phyloP scores from a whole-genome alignment of 2,329 filamentous ascomycete species.

The Fonsecaea monophora region DNA sequence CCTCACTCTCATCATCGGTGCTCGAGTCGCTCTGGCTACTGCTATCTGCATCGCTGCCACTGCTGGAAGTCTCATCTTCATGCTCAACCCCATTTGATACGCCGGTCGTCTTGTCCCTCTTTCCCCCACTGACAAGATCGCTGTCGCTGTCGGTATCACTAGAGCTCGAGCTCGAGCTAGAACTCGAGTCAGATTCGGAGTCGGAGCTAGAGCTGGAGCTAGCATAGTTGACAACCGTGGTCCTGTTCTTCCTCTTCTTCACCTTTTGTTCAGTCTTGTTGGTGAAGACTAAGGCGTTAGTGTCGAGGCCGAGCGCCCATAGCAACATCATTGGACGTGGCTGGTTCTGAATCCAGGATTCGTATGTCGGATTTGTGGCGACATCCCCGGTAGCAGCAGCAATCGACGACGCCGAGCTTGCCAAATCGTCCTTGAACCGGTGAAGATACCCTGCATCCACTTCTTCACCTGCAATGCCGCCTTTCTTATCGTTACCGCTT shows the following conservation, averaged over 20 bases:
- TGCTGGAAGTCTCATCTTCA: slow-evolving; percentile 80
- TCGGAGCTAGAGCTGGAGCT: slow-evolving; percentile 45
- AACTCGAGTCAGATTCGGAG: slow-evolving; percentile 39
- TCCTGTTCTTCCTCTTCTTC: slow-evolving; percentile 54
- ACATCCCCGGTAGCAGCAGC: slow-evolving; percentile 51
- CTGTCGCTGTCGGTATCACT: slow-evolving; percentile 40
- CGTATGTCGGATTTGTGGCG: slow-evolving; percentile 36
- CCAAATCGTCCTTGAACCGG: slow-evolving; percentile 22
- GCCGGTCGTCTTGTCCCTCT: neutral
- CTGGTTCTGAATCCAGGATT: slow-evolving; percentile 26
- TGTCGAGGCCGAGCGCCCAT: slow-evolving; percentile 39
- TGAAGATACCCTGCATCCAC: slow-evolving; percentile 21
- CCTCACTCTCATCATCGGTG: slow-evolving; percentile 14
- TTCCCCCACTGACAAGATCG: slow-evolving; percentile 21
- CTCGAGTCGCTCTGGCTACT: slow-evolving; percentile 25
- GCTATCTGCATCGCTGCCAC: slow-evolving; percentile 79
- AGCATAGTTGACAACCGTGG: slow-evolving; percentile 47
- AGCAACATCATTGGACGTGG: slow-evolving; percentile 32
- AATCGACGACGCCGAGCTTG: neutral
- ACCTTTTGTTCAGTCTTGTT: slow-evolving; percentile 30
- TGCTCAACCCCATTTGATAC: slow-evolving; percentile 51
- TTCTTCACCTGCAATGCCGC: neutral
- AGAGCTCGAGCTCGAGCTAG: slow-evolving; percentile 50
- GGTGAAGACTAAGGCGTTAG: slow-evolving; percentile 7
- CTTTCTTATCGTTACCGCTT: neutral